A percentile compares a stretch with the other conserved stretches of the same genome.
Evolutionary conservation across 345 rosid genomes (phyloP).

Genomic region (Lumnitzera littorea): DNA sequence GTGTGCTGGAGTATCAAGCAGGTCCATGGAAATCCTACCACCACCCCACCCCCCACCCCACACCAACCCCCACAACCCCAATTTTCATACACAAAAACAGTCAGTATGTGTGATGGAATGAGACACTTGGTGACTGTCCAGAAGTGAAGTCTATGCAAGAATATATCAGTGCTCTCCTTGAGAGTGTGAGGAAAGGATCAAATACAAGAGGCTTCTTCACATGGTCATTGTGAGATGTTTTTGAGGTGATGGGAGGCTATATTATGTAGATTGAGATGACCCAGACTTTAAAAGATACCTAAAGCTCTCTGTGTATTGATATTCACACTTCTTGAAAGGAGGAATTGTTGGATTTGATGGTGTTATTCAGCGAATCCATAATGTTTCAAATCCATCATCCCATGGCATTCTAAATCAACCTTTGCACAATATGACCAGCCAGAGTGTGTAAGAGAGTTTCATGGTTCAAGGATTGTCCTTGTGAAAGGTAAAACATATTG

Average conservation of each 20-base stretch:
- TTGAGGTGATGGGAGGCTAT: constrained; percentile 1
- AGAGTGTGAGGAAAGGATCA: neutral
- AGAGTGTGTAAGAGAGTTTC: too few species aligned
- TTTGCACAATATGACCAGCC: too few species aligned
- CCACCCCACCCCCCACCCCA: too few species aligned
- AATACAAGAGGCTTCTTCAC: constrained; percentile 4
- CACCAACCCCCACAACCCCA: too few species aligned
- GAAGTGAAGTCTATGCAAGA: neutral
- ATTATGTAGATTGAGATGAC: constrained; percentile 2
- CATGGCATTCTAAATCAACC: neutral
- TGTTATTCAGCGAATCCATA: neutral
- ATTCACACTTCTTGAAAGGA: neutral
- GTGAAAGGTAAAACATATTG: too few species aligned
- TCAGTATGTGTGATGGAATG: neutral
- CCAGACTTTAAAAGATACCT: neutral
- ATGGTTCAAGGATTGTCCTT: too few species aligned
- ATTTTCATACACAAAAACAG: neutral
- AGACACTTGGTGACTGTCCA: neutral
- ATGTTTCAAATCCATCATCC: neutral
- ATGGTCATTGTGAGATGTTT: neutral
- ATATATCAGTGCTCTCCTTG: neutral
- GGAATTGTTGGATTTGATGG: neutral
- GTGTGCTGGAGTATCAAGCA: constrained; percentile 1
- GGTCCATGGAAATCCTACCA: neutral
- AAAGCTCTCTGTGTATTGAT: constrained; percentile 1